Evolutionary conservation across 2,329 filamentous ascomycete genomes (phyloP).

Genomic region (Hymenoscyphus albidus): DNA sequence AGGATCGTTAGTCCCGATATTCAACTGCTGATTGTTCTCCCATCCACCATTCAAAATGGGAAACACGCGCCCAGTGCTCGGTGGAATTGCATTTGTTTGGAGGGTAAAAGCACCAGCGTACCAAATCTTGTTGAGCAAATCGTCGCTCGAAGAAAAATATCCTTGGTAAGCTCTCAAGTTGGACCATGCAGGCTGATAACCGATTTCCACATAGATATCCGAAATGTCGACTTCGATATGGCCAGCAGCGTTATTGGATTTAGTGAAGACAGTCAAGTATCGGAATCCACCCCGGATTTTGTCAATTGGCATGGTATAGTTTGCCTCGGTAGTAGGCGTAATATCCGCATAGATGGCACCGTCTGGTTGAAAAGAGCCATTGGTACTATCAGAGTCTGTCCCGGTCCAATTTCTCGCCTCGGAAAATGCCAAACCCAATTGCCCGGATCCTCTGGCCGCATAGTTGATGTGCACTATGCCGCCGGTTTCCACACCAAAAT

Average conservation of each 20-base stretch:
- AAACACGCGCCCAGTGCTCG: slow-evolving; percentile 32
- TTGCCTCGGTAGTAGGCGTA: slow-evolving; percentile 33
- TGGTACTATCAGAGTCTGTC: slow-evolving; percentile 45
- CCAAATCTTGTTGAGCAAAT: slow-evolving; percentile 51
- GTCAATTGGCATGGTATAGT: slow-evolving; percentile 42
- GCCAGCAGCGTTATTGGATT: slow-evolving; percentile 29
- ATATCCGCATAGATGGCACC: slow-evolving; percentile 46
- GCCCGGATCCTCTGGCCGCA: slow-evolving; percentile 38
- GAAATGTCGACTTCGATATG: slow-evolving; percentile 30
- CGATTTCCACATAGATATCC: slow-evolving; percentile 36
- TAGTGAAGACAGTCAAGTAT: slow-evolving; percentile 47
- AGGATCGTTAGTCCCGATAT: slow-evolving; percentile 35
- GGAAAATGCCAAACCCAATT: slow-evolving; percentile 44
- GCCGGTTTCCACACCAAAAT: slow-evolving; percentile 57
- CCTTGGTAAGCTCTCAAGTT: slow-evolving; percentile 47
- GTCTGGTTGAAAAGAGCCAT: slow-evolving; percentile 43
- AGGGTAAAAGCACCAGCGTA: slow-evolving; percentile 47
- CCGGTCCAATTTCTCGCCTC: slow-evolving; percentile 46
- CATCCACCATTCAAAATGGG: slow-evolving; percentile 33
- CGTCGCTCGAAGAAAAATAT: slow-evolving; percentile 49
- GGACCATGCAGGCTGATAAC: slow-evolving; percentile 41
- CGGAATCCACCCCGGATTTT: slow-evolving; percentile 50
- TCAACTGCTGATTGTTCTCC: slow-evolving; percentile 41
- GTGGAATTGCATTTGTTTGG: slow-evolving; percentile 31
- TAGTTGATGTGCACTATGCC: slow-evolving; percentile 52